phyloP scores from a whole-genome alignment of 2,329 filamentous ascomycete species.

The Cercospora sesami region DNA sequence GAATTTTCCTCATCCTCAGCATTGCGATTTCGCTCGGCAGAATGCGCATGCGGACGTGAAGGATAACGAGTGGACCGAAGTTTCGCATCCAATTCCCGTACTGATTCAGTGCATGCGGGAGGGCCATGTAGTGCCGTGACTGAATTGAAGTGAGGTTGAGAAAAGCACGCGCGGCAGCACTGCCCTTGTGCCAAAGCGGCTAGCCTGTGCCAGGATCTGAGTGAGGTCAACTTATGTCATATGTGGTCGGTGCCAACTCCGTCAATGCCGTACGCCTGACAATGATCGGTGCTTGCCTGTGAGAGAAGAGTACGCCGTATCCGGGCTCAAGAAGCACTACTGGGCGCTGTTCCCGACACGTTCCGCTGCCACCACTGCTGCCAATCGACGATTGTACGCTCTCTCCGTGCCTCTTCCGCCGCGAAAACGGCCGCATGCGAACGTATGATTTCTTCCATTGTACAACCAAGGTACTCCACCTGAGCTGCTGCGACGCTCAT shows the following conservation, averaged over 20 bases:
- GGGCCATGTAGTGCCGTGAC: neutral
- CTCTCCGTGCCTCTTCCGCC: slow-evolving; percentile 78
- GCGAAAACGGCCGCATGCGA: slow-evolving; percentile 94
- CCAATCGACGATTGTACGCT: slow-evolving; percentile 68
- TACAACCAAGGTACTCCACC: slow-evolving; percentile 73
- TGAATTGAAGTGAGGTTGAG: neutral
- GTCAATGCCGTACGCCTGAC: neutral
- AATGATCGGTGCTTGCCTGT: neutral
- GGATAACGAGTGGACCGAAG: neutral
- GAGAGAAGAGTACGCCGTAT: neutral
- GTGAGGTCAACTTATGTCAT: slow-evolving; percentile 1
- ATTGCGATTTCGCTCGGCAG: neutral
- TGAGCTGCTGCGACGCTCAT: slow-evolving; percentile 71
- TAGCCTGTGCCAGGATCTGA: neutral
- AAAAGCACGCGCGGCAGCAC: neutral
- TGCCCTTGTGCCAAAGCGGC: neutral
- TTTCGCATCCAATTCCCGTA: neutral
- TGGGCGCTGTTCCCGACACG: slow-evolving; percentile 1
- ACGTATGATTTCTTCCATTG: slow-evolving; percentile 79
- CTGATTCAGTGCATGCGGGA: neutral
- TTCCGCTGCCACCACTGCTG: slow-evolving; percentile 24
- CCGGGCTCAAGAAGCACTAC: neutral
- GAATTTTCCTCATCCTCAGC: neutral
- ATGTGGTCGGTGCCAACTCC: neutral
- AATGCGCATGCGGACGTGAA: neutral